phyloP scores from a whole-genome alignment of 345 rosid species.

The Eucalyptus victrix region DNA sequence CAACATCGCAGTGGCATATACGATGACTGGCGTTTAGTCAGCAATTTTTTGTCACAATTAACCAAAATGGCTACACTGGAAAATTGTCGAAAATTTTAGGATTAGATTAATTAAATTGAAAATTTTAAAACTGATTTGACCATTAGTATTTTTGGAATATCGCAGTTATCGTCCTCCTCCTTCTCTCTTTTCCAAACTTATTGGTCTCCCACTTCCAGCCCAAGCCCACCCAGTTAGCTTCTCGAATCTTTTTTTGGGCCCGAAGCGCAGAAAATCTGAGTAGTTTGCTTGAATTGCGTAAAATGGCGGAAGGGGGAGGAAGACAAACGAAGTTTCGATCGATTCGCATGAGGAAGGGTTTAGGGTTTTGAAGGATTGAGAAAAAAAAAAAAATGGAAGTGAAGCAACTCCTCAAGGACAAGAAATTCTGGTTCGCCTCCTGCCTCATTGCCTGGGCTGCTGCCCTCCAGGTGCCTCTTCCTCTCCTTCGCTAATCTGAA shows the following conservation, averaged over 20 bases:
- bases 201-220: not conserved
- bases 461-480: constrained; percentile 58
- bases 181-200: not conserved
- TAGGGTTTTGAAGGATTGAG: not conserved
- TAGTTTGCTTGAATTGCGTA: not conserved
- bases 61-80: rapidly evolving
- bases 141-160: not conserved
- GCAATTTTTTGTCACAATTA: rapidly evolving
- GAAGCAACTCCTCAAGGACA: constrained; percentile 57
- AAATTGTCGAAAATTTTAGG: rapidly evolving
- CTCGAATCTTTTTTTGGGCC: not conserved
- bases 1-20: rapidly evolving
- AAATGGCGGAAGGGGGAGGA: not conserved
- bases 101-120: rapidly evolving
- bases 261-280: not conserved
- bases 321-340: not conserved
- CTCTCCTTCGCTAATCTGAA: not conserved
- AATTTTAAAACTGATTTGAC: rapidly evolving
- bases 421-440: constrained; percentile 82
- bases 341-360: not conserved
- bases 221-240: not conserved
- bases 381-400: constrained; percentile 2
- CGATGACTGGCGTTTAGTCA: rapidly evolving
- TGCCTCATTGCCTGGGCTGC: constrained; percentile 81
- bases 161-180: rapidly evolving